Evolutionary conservation across 1,284 basidiomycete genomes (phyloP).

Genomic region (Pyrrhoderma lamaoense): DNA sequence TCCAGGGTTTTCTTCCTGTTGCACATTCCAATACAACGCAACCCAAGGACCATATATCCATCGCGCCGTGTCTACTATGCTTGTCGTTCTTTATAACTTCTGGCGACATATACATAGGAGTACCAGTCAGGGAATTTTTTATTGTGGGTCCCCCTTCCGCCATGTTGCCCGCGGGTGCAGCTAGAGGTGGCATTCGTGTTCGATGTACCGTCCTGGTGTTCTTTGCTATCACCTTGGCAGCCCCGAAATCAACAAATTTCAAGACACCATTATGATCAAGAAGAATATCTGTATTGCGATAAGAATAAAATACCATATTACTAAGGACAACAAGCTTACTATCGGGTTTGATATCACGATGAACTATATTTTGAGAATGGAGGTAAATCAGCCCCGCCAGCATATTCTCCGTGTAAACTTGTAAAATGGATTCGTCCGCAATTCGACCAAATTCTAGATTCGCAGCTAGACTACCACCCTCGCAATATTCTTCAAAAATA

Average conservation of each 20-base stretch:
- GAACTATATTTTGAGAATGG: slow-evolving; percentile 88
- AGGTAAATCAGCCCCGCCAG: slow-evolving; percentile 91
- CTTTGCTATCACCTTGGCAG: slow-evolving; percentile 94
- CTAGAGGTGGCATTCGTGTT: slow-evolving; percentile 33
- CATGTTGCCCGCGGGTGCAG: slow-evolving; percentile 28
- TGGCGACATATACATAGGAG: slow-evolving; percentile 99
- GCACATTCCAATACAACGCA: slow-evolving; percentile 96
- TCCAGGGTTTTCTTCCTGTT: slow-evolving; percentile 97
- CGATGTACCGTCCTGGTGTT: slow-evolving; percentile 86
- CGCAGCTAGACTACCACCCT: slow-evolving; percentile 88
- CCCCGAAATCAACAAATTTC: slow-evolving; percentile 98
- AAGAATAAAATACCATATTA: slow-evolving; percentile 8
- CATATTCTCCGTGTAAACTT: slow-evolving; percentile 97
- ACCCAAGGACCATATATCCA: slow-evolving; percentile 97
- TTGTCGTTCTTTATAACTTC: slow-evolving; percentile 95
- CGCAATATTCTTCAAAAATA: slow-evolving; percentile 99
- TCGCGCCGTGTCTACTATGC: slow-evolving; percentile 86
- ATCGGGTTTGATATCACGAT: slow-evolving; percentile 98
- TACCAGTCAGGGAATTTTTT: slow-evolving; percentile 90
- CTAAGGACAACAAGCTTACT: slow-evolving; percentile 64
- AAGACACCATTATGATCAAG: slow-evolving; percentile 91
- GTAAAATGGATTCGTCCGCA: slow-evolving; percentile 94
- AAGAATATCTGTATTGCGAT: slow-evolving; percentile 69
- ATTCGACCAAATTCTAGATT: slow-evolving; percentile 92
- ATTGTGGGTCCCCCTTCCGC: slow-evolving; percentile 41